Conservation (phyloP, 805 yeast species). For the Saturnispora diversa region DNA sequence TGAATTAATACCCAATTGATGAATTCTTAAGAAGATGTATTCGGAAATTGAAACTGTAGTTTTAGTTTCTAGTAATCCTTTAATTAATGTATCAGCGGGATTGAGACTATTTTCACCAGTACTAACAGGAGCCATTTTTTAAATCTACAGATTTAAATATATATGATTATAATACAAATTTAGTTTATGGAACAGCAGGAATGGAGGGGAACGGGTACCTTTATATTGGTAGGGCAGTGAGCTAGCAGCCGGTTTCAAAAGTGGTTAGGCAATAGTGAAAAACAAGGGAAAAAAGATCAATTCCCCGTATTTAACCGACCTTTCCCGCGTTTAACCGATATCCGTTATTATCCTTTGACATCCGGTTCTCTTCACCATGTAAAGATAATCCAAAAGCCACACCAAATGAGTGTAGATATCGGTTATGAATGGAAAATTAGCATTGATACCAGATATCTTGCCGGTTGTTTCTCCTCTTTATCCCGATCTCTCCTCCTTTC, state of each 20-base stretch:
- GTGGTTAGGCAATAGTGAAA: no score
- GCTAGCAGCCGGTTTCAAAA: no score
- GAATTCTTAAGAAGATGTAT: constrained; percentile 69
- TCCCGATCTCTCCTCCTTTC: no score
- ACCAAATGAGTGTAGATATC: no score
- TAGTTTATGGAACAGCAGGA: no score
- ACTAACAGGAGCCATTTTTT: constrained; percentile 2
- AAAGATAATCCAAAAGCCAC: no score
- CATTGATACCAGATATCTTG: no score
- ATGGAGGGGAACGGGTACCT: background rate
- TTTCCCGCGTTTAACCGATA: background rate
- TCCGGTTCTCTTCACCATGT: background rate
- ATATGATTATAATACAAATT: no score
- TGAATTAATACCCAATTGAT: constrained; percentile 62
- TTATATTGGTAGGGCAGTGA: no score
- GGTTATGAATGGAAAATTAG: no score
- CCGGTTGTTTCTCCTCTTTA: no score
- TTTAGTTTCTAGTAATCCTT: constrained; percentile 2
- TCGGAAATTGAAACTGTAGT: constrained; percentile 3
- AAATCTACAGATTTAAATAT: background rate
- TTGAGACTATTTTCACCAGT: background rate
- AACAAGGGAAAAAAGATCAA: background rate
- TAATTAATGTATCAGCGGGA: background rate
- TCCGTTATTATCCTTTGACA: background rate
- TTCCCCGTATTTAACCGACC: background rate